Base-by-base conservation (phyloP, 306 rosid genomes). In the Vachellia collinsii region DNA sequence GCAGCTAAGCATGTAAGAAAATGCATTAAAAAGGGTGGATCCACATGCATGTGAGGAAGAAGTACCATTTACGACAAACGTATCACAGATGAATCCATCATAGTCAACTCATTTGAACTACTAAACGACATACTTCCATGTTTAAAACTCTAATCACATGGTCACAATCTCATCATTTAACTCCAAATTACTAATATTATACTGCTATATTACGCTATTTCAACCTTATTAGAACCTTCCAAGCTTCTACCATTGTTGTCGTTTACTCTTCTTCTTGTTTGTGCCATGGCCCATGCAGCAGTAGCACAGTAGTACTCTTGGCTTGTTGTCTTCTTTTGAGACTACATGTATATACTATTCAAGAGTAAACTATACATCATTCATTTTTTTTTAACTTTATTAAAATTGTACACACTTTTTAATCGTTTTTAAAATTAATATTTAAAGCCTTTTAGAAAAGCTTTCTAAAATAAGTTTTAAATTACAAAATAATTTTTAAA, bases 221-320 rank as follows among this genome's bases (percentile, higher is more conserved):
- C 41, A 12, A 70, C 41, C 58, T 70, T 46, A 75, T 38, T 38
- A 73, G 89, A 90, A 90, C 80, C 92, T 85, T 83, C 92, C 86
- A 64, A 50, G 88, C 88, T 80, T 78, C 79, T 80, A 54, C 92
- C 46, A 69, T 77, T 67, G 64, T 84, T 92, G 92, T 88, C 94
- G 7, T 79, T 56, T 56, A 0, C 63, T 56, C 8, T 16, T 48
- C 59, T 66, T 67, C 70, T 84, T 88, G 92, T 88, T 92, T 56
- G 34, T 20, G 63, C 29, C 63, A 20, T 56, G 12, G 13, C 13
- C 34, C 34, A 29, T 29, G 34, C 34, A 29, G 34, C 34, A 29
- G 34, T 29, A 56, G 25, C n/a, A 54, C 61, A 54, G n/a, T 1
- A 51, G 61, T 54, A 54, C 61, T 54, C 36, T 71, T 68, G 66